Evolutionary conservation across 2,329 filamentous ascomycete species (phyloP), one percentile per base, ranked within the genome.

Genomic region (Colletotrichum echinochloae): DNA sequence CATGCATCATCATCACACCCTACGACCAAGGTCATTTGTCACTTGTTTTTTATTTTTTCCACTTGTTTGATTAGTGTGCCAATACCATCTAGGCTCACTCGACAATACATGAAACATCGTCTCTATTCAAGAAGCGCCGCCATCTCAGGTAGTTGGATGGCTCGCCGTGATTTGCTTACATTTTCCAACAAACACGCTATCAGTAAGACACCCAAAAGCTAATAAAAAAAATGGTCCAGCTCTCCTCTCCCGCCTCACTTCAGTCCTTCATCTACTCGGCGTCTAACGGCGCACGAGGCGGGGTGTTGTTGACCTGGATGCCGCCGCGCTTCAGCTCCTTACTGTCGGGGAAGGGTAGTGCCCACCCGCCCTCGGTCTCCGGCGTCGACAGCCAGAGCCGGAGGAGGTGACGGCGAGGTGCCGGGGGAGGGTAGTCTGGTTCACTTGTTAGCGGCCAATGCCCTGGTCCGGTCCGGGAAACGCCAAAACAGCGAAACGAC

Each of bases 261-360:
- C 2, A 39, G 4, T 1, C 23, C n/a, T 9, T n/a, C 44, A 11
- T 4, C 44, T 88, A 95, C 80, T 95, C 93, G 0, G 92, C 93
- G 83, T 95, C 93, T 59, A 94, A 82, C 12, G 91, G 91, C 51
- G 91, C 92, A 60, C 90, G 88, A 1, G 94, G 94, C 11, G 91
- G 84, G 33, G 87, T 92, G 79, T 97, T 89, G 79, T 97, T 89
- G 2, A 97, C 94, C 83, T 97, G 94, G 74, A 97, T 93, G 0
- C 94, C 94, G 9, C 94, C 94, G 23, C 94, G 87, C 88, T 97
- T 97, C 88, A 93, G 93, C 86, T 96, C 92, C 66, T 88, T 84
- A 66, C 88, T 92, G 80, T 97, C 94, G 75, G 89, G 90, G 82
- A 95, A 95, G 1, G 94, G 94, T 80, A 97, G 80, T 61, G 88